A percentile compares a stretch with the other conserved stretches of the same genome.
Conservation (phyloP, 2,329 filamentous ascomycete genomes). For the Botryotinia narcissicola region DNA sequence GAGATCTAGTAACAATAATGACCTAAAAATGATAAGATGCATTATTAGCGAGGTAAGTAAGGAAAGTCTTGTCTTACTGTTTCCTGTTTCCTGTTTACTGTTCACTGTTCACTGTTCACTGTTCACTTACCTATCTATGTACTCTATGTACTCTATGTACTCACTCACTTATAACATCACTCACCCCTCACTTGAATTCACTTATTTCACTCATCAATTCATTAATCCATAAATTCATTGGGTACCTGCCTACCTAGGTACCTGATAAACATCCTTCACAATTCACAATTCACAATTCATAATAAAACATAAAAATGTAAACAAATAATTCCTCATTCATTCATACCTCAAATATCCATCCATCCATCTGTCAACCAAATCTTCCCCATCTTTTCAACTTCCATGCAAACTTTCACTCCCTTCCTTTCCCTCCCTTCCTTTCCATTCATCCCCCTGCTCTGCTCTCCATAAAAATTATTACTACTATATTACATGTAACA, state of each 20-base stretch:
- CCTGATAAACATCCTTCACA: too few species aligned
- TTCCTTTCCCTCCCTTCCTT: neutral
- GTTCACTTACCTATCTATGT: neutral
- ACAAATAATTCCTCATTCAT: neutral
- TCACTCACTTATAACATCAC: neutral
- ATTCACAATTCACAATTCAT: neutral
- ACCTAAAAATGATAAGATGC: neutral
- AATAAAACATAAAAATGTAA: neutral
- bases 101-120: too few species aligned
- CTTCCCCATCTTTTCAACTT: neutral
- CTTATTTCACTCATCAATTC: too few species aligned
- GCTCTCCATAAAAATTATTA: neutral
- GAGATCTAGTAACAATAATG: neutral
- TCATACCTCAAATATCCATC: neutral
- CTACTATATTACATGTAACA: too few species aligned
- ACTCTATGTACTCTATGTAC: neutral
- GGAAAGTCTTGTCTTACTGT: neutral
- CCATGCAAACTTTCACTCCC: too few species aligned
- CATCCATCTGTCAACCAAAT: neutral
- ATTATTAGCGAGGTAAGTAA: too few species aligned
- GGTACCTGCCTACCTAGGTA: too few species aligned
- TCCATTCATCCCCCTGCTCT: neutral
- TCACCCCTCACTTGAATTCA: neutral
- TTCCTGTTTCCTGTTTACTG: too few species aligned
- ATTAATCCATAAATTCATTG: neutral